These are phyloP conservation scores for Pyrus communis DNA, from an alignment of 306 rosid genomes.

Conservation along the genomic window DNA sequence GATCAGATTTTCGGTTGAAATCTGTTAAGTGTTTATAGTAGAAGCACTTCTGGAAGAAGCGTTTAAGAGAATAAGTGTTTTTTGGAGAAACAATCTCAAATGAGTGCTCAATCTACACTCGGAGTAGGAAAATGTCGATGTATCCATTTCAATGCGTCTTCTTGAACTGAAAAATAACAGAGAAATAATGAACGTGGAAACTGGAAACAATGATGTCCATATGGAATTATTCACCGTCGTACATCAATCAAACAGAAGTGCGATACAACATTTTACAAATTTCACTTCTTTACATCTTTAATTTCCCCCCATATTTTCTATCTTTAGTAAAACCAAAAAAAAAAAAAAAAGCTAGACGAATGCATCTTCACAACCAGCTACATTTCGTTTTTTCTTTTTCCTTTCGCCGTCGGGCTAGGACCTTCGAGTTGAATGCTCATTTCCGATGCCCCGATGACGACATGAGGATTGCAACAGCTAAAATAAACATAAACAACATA, in stretches of 20 bases:
- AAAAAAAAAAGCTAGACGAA: no score
- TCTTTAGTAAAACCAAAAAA: no score
- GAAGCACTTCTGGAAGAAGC: no score
- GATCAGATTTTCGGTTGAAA: no score
- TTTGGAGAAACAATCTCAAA: no score
- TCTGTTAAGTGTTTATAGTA: no score
- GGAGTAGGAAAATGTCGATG: no score
- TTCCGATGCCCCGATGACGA: constrained; percentile 77
- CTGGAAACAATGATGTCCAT: background rate
- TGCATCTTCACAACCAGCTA: background rate
- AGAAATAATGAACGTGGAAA: background rate
- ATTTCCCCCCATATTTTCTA: no score
- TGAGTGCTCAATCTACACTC: no score
- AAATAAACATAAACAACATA: constrained; percentile 76
- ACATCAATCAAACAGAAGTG: background rate
- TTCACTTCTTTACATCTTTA: background rate
- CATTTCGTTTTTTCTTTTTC: background rate
- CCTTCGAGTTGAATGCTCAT: constrained; percentile 6
- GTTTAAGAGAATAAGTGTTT: no score
- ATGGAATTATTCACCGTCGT: background rate
- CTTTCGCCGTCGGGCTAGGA: background rate
- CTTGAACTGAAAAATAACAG: no score
- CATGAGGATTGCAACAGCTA: constrained; percentile 67
- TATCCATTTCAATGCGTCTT: no score
- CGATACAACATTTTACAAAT: background rate